Base-by-base conservation (phyloP, 2,329 filamentous ascomycete species). In the Hypoxylon sp. region DNA sequence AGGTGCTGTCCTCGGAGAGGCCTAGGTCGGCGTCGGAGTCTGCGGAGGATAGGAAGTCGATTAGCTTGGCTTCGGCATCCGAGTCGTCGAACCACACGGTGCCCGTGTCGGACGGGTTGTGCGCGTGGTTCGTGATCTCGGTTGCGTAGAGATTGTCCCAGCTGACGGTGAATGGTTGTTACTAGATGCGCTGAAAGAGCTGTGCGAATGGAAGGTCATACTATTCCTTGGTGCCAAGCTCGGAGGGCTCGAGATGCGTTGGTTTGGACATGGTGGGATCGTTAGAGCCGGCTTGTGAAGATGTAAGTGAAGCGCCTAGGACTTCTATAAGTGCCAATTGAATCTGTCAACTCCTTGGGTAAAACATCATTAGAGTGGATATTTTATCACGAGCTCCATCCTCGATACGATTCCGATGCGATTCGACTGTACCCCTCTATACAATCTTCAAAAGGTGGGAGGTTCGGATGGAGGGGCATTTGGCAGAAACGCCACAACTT, bases 71-170 rank as follows among this genome's bases (percentile, higher is more conserved):
- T 75, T 97, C 93, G 66, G 96, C 96, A 74, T 91, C 89, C 30
- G 93, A 92, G 80, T 98, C 96, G 77, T 93, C 91, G 85, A 99
- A 99, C 96, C 96, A 99, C 73, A 96, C 89, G 28, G 93, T 97
- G 70, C 95, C 95, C 64, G 91, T 91, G 82, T 97, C 92, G 60
- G 86, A 80, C 8, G 92, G 88, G 80, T 96, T 88, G 67, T 86
- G 78, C 56, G 86, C 80, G 78, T 94, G 87, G 80, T 96, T 95
- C 64, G 81, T 77, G 55, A 93, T 83, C 78, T 96, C 91, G 70
- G 82, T 84, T 0, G 84, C 82, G 82, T 96, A 96, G 68, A 93
- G 87, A 18, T 80, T 81, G 78, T 95, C 89, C 91, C 91, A 94
- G 80, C 91, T 94, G 20, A 36, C 4, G 55, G 55, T 12, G 14